phyloP scores from a whole-genome alignment of 1,284 basidiomycete species.

The Sparassis latifolia region DNA sequence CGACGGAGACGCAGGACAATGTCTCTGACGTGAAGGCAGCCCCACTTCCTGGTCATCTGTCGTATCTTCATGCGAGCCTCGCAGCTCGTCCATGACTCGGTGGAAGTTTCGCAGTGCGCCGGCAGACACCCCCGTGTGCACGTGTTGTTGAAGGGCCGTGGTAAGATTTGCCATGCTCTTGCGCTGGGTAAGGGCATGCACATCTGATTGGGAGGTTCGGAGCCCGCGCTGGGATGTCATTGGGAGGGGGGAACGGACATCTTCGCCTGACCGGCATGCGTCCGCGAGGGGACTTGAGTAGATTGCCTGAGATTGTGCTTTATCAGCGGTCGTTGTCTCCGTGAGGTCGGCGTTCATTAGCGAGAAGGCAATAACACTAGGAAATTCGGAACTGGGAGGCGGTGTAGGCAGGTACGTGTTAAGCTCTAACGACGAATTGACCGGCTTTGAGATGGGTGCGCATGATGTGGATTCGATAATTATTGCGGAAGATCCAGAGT shows the following conservation, averaged over 20 bases:
- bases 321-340: no score
- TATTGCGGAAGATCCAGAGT: no score
- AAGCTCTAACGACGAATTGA: background rate
- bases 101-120: conserved; percentile 15
- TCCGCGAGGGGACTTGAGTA: background rate
- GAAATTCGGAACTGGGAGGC: background rate
- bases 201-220: background rate
- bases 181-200: background rate
- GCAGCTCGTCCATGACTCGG: conserved; percentile 15
- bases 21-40: background rate
- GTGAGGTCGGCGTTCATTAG: no score
- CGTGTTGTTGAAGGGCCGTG: conserved; percentile 9
- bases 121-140: conserved; percentile 8
- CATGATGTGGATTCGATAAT: no score
- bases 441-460: no score
- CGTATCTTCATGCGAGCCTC: conserved; percentile 6
- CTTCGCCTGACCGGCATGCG: background rate
- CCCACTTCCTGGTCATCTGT: background rate
- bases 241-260: background rate
- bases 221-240: background rate
- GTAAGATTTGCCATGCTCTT: background rate
- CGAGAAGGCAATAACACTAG: background rate
- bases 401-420: background rate
- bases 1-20: no score
- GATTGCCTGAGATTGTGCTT: no score